Base-by-base conservation (phyloP, 208 protist species). In the Endotrypanum monterogeii region DNA sequence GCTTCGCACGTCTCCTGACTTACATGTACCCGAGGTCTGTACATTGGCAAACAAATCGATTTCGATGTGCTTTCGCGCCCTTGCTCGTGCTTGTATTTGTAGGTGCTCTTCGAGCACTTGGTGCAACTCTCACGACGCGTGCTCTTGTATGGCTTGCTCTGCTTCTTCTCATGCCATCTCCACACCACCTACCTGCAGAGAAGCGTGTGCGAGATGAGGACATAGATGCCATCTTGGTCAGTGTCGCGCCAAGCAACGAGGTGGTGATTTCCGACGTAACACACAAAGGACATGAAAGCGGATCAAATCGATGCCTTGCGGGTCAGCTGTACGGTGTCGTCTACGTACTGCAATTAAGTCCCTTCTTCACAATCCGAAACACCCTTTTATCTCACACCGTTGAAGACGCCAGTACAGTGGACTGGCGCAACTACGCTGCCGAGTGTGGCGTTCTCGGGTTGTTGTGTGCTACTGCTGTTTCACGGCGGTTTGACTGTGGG, bases 281-380 rank as follows among this genome's bases (percentile, higher is more conserved):
- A 9, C 18, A 9, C 1, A 51, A 63, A 25, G n/a, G 20, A 18
- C 66, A 62, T 14, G 50, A 39, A 4, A 52, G 51, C 35, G 5
- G 46, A 48, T 32, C 50, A 35, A 44, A 67, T 48, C 51, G 52
- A 7, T 65, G 18, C 61, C 25, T 71, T 52, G 60, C 80, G 1
- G 62, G 73, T 23, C 62, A 58, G 39, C 57, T 82, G 1, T 88
- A 87, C 73, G 66, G 76, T n/a, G 52, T 73, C 5, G 11, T 87
- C 1, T 70, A 80, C 39, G 16, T 78, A 6, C 46, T 91, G 1
- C 75, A 85, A 14, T 37, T 88, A 58, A 68, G 81, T 39, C 83
- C 83, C 5, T 85, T 87, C 70, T 87, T 91, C 77, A 76, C 73
- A 0, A 62, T 82, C 11, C 71, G 79, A 70, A 88, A 88, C 68